Evolutionary conservation across 208 protist genomes (phyloP).

Genomic region (Crithidia bombi): DNA sequence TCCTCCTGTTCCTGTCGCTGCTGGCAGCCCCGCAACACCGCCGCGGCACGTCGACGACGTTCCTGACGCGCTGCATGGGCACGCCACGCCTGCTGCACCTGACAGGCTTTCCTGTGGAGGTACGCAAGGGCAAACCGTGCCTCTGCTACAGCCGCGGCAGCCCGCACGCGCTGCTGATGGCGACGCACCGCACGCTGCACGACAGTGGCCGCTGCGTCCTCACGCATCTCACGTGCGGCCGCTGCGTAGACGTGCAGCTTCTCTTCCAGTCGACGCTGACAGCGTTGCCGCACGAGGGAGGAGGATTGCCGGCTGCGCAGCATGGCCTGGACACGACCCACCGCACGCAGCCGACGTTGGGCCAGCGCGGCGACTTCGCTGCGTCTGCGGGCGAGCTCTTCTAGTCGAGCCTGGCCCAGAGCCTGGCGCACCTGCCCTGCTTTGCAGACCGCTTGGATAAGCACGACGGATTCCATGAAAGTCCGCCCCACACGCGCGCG

Average conservation of each 20-base stretch:
- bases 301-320: slow-evolving; percentile 17
- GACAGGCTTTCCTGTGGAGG: slow-evolving; percentile 19
- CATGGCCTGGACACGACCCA: slow-evolving; percentile 6
- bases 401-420: slow-evolving; percentile 8
- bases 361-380: slow-evolving; percentile 18
- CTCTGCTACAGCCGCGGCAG: slow-evolving; percentile 22
- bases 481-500: slow-evolving; percentile 53
- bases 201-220: slow-evolving; percentile 46
- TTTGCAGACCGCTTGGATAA: slow-evolving; percentile 47
- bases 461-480: slow-evolving; percentile 43
- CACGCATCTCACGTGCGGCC: slow-evolving; percentile 39
- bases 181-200: slow-evolving; percentile 53
- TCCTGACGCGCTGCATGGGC: slow-evolving; percentile 28
- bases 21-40: slow-evolving; percentile 3
- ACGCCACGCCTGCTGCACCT: slow-evolving; percentile 58
- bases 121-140: slow-evolving; percentile 22
- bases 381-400: slow-evolving; percentile 12
- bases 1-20: slow-evolving; percentile 64
- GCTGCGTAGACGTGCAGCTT: slow-evolving; percentile 38
- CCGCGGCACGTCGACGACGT: slow-evolving; percentile 18
- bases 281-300: neutral
- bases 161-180: slow-evolving; percentile 21
- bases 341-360: neutral
- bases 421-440: slow-evolving; percentile 34
- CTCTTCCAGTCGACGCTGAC: slow-evolving; percentile 29